phyloP scores from a whole-genome alignment of 2,329 filamentous ascomycete species.

The Talaromyces sp. region DNA sequence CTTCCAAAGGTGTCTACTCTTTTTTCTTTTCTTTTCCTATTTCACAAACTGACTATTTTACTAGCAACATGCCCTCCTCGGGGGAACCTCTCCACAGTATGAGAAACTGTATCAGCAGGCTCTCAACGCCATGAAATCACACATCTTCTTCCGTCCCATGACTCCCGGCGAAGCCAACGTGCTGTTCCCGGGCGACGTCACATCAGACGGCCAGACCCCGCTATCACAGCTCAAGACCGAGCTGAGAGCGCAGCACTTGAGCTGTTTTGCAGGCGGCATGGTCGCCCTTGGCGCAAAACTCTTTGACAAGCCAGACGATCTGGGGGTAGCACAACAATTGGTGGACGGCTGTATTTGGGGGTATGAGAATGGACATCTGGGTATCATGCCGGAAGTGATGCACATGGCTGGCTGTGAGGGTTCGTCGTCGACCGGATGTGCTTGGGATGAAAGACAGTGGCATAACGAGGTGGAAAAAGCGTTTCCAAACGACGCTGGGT shows the following conservation, averaged over 20 bases:
- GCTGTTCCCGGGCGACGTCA: slow-evolving; percentile 38
- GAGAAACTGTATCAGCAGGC: slow-evolving; percentile 52
- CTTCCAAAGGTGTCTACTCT: slow-evolving; percentile 51
- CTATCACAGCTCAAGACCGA: slow-evolving; percentile 21
- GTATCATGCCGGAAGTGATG: slow-evolving; percentile 51
- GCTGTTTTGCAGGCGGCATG: slow-evolving; percentile 53
- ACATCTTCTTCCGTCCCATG: slow-evolving; percentile 47
- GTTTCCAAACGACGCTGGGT: neutral
- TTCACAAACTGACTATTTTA: neutral
- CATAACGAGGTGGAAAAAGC: neutral
- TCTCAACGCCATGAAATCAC: slow-evolving; percentile 36
- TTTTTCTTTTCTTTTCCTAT: slow-evolving; percentile 16
- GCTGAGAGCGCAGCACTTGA: slow-evolving; percentile 45
- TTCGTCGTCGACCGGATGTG: slow-evolving; percentile 17
- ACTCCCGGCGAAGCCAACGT: slow-evolving; percentile 41
- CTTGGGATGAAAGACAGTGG: slow-evolving; percentile 32
- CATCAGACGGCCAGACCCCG: neutral
- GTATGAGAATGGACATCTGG: slow-evolving; percentile 43
- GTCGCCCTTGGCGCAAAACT: slow-evolving; percentile 47
- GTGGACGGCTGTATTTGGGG: slow-evolving; percentile 53
- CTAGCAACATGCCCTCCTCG: slow-evolving; percentile 30
- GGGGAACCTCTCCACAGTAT: slow-evolving; percentile 42
- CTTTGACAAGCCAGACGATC: slow-evolving; percentile 45
- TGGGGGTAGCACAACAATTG: slow-evolving; percentile 45
- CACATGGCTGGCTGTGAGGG: slow-evolving; percentile 38